These are phyloP conservation scores for Chernovozyma aurita DNA, from an alignment of 1,139 yeast species.

Conservation along the genomic window DNA sequence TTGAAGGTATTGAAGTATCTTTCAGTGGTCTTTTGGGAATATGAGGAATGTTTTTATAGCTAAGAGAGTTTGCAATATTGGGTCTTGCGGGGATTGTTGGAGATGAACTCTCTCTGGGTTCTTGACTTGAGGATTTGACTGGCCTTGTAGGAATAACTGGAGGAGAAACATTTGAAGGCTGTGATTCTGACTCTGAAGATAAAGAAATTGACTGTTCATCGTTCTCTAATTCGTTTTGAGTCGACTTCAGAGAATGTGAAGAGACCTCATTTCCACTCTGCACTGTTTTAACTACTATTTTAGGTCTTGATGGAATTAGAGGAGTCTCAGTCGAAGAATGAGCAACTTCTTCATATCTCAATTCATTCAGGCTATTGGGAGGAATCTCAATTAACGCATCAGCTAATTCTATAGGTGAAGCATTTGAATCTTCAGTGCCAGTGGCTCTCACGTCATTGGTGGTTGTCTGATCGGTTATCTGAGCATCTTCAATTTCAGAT, in stretches of 20 bases:
- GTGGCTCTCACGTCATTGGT: too few relatives aligned
- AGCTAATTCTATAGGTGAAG: not conserved
- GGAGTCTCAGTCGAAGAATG: not conserved
- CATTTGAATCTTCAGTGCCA: not conserved
- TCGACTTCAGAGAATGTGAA: not conserved
- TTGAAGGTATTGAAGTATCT: slow-evolving; percentile 1
- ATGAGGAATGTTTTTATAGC: slow-evolving; percentile 10
- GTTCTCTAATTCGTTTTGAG: not conserved
- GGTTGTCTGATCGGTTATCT: too few relatives aligned
- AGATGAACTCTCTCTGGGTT: slow-evolving; percentile 6
- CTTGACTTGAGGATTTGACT: slow-evolving; percentile 3
- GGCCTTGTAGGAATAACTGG: slow-evolving; percentile 13
- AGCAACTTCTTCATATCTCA: not conserved
- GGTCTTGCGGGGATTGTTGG: not conserved
- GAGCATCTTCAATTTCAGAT: not conserved
- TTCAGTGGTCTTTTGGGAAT: slow-evolving; percentile 18
- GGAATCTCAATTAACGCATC: not conserved
- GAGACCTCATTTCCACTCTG: not conserved
- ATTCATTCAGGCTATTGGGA: not conserved
- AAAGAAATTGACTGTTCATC: not conserved
- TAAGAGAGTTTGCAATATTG: not conserved
- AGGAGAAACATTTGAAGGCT: not conserved
- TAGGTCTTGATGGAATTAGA: not conserved
- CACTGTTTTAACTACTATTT: not conserved
- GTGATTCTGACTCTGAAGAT: not conserved